Base-by-base conservation (phyloP, 805 yeast genomes). In the Cyberlindnera suaveolens region DNA sequence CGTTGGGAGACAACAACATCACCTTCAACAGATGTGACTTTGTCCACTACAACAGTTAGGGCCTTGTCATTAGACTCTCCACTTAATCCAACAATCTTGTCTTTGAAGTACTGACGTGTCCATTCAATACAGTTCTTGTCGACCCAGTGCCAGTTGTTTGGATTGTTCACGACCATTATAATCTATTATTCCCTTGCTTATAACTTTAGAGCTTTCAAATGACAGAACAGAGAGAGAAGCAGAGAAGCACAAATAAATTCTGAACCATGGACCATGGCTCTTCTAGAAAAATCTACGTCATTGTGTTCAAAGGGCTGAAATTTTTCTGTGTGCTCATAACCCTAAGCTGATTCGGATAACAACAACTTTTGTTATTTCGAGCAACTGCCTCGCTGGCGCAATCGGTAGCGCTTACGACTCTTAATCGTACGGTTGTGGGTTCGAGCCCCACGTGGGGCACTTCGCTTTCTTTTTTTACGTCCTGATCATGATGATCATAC, bases 111-210 rank as follows among this genome's bases (percentile, higher is more conserved):
- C 34, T 75, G 72, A 48, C 78, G 78, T 11, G 96, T 75, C 99
- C 99, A 93, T 44, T 78, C 82, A 44, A 91, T 75, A 68, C 99
- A 93, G 71, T 93, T 93, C 65, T 91, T 91, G 67, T 91, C 97
- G 49, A 90, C 97, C 98, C 98, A 93, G 73, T 93, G 99, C 99
- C 99, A 91, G 69, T 91, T 91, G 66, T 93, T 93, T 33, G 98
- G 98, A 74, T 91, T 93, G 67, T 88, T 84, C 29, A 93, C 90
- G 34, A 86, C 97, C 97, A 91, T 91, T 36, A 23, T 23, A 5
- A 23, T 33, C 19, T 36, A 23, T 23, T 23, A 23, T 33, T 26
- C 29, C 19, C 34, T 37, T 23, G 2, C 27, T 4, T 23, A 9
- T 23, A 23, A 9, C 11, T 23, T 2, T 23, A 23, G 11, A 10